These are phyloP conservation scores for Suhomyces maxii DNA, from an alignment of 1,139 yeast species.

Conservation along the genomic window DNA sequence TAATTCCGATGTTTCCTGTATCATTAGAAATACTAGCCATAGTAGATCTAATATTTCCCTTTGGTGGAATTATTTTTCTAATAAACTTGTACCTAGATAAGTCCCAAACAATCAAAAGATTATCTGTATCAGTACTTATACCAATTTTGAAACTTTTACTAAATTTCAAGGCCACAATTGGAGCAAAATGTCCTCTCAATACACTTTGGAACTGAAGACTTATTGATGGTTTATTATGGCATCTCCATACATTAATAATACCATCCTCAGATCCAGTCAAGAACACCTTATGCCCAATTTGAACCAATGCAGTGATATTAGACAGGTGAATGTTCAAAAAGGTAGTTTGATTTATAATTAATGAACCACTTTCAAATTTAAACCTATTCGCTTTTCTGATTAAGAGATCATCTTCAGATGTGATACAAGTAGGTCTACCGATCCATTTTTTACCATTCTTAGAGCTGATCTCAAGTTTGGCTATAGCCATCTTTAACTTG, in stretches of 20 bases:
- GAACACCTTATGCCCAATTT: conserved; percentile 40
- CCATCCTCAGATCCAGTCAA: conserved; percentile 60
- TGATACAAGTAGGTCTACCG: conserved; percentile 41
- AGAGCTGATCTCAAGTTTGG: conserved; percentile 39
- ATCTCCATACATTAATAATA: conserved; percentile 56
- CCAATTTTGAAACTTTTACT: conserved; percentile 55
- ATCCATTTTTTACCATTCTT: conserved; percentile 43
- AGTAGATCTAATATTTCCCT: conserved; percentile 9
- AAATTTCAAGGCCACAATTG: conserved; percentile 42
- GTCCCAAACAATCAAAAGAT: conserved; percentile 62
- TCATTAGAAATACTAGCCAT: conserved; percentile 52
- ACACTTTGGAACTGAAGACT: conserved; percentile 45
- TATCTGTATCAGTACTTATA: conserved; percentile 50
- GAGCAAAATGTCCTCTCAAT: conserved; percentile 54
- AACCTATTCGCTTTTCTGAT: conserved; percentile 37
- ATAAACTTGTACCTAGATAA: conserved; percentile 50
- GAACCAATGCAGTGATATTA: conserved; percentile 35
- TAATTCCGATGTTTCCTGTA: conserved; percentile 52
- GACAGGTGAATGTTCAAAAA: conserved; percentile 44
- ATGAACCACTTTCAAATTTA: conserved; percentile 32
- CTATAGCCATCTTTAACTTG: conserved; percentile 35
- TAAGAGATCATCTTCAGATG: conserved; percentile 39
- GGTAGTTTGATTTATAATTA: conserved; percentile 42
- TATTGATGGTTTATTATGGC: conserved; percentile 23
- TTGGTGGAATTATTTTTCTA: conserved; percentile 33